These are phyloP conservation scores for Trifolium repens DNA, from an alignment of 306 rosid species.

Conservation along the genomic window DNA sequence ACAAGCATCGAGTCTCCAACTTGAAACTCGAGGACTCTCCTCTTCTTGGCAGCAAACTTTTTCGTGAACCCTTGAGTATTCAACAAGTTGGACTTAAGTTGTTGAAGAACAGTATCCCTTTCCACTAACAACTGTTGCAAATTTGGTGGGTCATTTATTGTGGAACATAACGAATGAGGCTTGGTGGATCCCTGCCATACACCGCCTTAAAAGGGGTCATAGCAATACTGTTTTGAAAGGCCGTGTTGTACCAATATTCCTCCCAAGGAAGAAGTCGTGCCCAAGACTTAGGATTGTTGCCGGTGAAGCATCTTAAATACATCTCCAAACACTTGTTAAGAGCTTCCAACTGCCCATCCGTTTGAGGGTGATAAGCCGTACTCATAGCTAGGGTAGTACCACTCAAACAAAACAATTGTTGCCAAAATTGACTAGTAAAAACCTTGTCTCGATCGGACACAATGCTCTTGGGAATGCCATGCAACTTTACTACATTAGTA, in stretches of 20 bases:
- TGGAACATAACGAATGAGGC: neutral
- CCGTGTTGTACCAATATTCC: neutral
- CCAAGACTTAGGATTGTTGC: neutral
- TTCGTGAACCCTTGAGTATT: neutral
- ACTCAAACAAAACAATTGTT: neutral
- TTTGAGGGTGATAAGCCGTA: neutral
- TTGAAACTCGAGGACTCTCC: neutral
- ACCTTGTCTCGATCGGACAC: neutral
- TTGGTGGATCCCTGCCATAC: neutral
- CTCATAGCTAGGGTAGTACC: neutral
- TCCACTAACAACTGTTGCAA: neutral
- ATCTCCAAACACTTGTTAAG: too few relatives aligned
- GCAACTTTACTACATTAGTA: neutral
- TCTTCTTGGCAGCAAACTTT: neutral
- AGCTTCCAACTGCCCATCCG: neutral
- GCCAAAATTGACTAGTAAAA: neutral
- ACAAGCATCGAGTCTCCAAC: neutral
- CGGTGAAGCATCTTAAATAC: neutral
- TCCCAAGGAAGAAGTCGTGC: neutral
- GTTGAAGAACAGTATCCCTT: neutral
- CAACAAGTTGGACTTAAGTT: too few relatives aligned
- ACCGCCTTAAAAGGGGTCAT: neutral
- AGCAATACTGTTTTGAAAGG: neutral
- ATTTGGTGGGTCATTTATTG: neutral
- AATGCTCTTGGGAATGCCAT: neutral